Evolutionary conservation across 1,139 yeast species (phyloP).

Genomic region (Geotrichum klebahnii): DNA sequence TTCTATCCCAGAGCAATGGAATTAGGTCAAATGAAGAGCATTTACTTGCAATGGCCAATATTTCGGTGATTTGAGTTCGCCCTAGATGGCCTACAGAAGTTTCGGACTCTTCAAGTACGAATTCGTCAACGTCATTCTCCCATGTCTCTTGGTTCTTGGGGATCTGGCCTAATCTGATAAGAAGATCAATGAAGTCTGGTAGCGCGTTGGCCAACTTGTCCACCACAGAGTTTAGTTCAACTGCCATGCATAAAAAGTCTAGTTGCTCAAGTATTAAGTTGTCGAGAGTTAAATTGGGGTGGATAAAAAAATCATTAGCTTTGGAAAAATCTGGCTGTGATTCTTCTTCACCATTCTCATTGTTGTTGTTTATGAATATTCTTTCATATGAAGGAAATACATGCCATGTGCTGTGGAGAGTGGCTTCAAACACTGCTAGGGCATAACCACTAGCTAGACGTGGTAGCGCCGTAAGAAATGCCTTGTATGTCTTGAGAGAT

Average conservation of each 20-base stretch:
- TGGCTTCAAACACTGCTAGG: slow-evolving; percentile 7
- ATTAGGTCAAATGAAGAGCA: slow-evolving; percentile 12
- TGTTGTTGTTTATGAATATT: slow-evolving; percentile 4
- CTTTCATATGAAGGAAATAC: slow-evolving; percentile 1
- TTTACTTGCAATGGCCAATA: slow-evolving; percentile 22
- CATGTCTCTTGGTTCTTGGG: slow-evolving; percentile 36
- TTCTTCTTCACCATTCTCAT: slow-evolving; percentile 11
- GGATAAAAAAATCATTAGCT: slow-evolving; percentile 2
- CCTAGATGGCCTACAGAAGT: slow-evolving; percentile 18
- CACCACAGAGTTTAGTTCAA: slow-evolving; percentile 7
- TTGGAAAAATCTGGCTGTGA: not conserved
- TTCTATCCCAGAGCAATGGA: slow-evolving; percentile 16
- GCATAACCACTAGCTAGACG: slow-evolving; percentile 7
- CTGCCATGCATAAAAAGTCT: slow-evolving; percentile 10
- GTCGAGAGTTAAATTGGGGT: not conserved
- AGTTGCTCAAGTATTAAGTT: slow-evolving; percentile 7
- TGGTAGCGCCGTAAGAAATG: slow-evolving; percentile 9
- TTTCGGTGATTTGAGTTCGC: slow-evolving; percentile 28
- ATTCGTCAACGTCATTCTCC: slow-evolving; percentile 57
- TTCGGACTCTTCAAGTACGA: slow-evolving; percentile 55
- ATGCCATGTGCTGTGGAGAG: slow-evolving; percentile 1
- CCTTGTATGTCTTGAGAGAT: slow-evolving; percentile 12
- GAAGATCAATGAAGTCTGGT: slow-evolving; percentile 23
- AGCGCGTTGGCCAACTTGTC: not conserved
- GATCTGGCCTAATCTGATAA: slow-evolving; percentile 29